Evolutionary conservation across 768 basidiomycete species (phyloP).

Genomic region (Pleurotus ostreatus): DNA sequence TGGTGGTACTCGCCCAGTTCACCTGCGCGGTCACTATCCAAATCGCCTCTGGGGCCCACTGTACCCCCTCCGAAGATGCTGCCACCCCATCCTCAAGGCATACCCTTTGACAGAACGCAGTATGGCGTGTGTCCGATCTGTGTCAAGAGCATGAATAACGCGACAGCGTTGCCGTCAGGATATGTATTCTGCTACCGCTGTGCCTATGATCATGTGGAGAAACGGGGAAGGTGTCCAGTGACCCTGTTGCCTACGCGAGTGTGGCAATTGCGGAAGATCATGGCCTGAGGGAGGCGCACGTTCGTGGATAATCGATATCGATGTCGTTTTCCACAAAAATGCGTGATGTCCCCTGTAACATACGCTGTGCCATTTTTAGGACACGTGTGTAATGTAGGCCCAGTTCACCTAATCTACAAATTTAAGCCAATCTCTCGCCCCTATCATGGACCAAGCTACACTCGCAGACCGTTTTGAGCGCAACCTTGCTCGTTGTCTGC

Average conservation of each 20-base stretch:
- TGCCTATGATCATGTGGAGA: constrained; percentile 78
- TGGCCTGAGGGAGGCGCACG: constrained; percentile 57
- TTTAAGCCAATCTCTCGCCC: constrained; percentile 8
- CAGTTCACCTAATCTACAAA: not conserved
- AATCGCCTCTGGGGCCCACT: constrained; percentile 59
- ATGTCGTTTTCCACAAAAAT: constrained; percentile 12
- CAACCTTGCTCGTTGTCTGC: not conserved
- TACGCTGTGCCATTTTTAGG: constrained; percentile 12
- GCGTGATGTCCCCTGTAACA: constrained; percentile 1
- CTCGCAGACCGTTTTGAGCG: not conserved
- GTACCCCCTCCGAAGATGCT: constrained; percentile 77
- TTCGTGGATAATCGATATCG: constrained; percentile 33
- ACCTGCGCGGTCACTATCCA: constrained; percentile 70
- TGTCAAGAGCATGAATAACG: constrained; percentile 67
- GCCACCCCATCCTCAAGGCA: constrained; percentile 68
- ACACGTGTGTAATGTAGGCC: constrained; percentile 21
- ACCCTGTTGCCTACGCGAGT: constrained; percentile 71
- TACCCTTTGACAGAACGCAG: constrained; percentile 53
- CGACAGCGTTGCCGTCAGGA: constrained; percentile 86
- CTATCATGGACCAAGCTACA: not conserved
- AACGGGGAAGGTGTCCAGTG: constrained; percentile 78
- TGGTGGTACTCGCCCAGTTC: constrained; percentile 99
- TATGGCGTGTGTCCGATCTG: constrained; percentile 91
- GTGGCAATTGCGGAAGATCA: constrained; percentile 85
- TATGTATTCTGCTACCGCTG: constrained; percentile 96